Evolutionary conservation across 1,284 basidiomycete genomes (phyloP).

Genomic region (Cryptococcus sp.): DNA sequence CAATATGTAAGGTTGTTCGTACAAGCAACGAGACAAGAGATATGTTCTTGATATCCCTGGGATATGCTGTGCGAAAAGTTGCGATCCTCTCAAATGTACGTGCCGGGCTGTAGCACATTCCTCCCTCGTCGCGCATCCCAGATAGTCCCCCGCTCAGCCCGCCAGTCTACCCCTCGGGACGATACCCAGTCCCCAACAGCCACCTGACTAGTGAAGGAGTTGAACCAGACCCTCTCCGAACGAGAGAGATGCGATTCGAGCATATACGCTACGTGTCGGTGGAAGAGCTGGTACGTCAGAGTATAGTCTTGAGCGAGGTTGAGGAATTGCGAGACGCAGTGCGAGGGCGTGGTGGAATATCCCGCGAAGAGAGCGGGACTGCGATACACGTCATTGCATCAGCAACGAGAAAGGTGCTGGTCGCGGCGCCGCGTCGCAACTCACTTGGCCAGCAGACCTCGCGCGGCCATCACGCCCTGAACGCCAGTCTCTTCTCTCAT

Average conservation of each 20-base stretch:
- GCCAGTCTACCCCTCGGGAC: conserved; percentile 45
- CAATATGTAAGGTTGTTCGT: no score
- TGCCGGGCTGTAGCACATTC: conserved; percentile 3
- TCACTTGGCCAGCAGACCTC: conserved; percentile 63
- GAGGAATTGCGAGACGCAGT: conserved; percentile 58
- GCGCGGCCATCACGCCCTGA: conserved; percentile 62
- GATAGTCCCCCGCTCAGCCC: conserved; percentile 18
- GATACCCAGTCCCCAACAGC: conserved; percentile 58
- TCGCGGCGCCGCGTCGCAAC: conserved; percentile 31
- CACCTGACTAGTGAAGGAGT: conserved; percentile 56
- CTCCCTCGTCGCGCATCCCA: conserved; percentile 41
- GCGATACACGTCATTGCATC: background rate
- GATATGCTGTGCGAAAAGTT: no score
- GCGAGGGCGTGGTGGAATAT: conserved; percentile 56
- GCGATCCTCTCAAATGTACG: no score
- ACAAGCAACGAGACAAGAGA: no score
- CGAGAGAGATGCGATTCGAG: conserved; percentile 57
- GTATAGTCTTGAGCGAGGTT: conserved; percentile 56
- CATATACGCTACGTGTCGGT: conserved; percentile 61
- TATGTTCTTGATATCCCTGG: no score
- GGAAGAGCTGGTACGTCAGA: conserved; percentile 58
- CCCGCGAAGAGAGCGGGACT: conserved; percentile 60
- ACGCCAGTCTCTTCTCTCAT: conserved; percentile 58
- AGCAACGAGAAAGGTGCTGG: background rate
- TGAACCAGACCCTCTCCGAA: conserved; percentile 59